A percentile compares a stretch with the other conserved stretches of the same genome.
Evolutionary conservation across 768 basidiomycete species (phyloP).

Genomic region (Boletus sensibilis): DNA sequence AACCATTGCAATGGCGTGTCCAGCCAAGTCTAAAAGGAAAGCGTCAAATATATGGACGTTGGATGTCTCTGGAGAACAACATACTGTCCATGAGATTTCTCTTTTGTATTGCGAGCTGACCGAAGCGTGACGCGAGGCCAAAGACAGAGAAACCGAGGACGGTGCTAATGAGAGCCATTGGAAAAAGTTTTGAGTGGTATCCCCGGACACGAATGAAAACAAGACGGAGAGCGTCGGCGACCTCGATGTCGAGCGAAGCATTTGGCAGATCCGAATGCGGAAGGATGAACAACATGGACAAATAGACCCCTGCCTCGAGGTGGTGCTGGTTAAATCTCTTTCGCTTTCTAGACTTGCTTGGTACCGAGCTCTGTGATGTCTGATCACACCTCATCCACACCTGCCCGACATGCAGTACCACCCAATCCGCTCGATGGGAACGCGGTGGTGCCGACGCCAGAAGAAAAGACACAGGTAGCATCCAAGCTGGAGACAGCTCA

Average conservation of each 20-base stretch:
- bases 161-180: constrained; percentile 66
- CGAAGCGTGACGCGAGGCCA: constrained; percentile 80
- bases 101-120: constrained; percentile 84
- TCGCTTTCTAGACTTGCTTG: not conserved
- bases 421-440: constrained; percentile 22
- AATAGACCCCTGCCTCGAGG: constrained; percentile 14
- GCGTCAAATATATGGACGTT: not conserved
- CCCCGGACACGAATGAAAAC: not conserved
- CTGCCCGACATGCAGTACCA: not conserved
- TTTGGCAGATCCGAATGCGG: constrained; percentile 7
- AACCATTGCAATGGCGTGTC: constrained; percentile 66
- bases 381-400: constrained; percentile 2
- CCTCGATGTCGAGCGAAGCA: not conserved
- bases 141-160: constrained; percentile 77
- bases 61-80: constrained; percentile 31
- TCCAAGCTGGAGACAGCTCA: constrained; percentile 60
- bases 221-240: constrained; percentile 13
- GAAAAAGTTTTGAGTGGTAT: not conserved
- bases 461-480: constrained; percentile 32
- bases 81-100: constrained; percentile 77
- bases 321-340: not conserved
- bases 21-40: constrained; percentile 58
- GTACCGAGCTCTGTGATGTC: constrained; percentile 15
- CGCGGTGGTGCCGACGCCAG: constrained; percentile 12
- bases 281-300: constrained; percentile 23